Evolutionary conservation across 768 basidiomycete genomes (phyloP), one percentile per base, ranked within the genome.

Genomic region (Grammothele lineata): DNA sequence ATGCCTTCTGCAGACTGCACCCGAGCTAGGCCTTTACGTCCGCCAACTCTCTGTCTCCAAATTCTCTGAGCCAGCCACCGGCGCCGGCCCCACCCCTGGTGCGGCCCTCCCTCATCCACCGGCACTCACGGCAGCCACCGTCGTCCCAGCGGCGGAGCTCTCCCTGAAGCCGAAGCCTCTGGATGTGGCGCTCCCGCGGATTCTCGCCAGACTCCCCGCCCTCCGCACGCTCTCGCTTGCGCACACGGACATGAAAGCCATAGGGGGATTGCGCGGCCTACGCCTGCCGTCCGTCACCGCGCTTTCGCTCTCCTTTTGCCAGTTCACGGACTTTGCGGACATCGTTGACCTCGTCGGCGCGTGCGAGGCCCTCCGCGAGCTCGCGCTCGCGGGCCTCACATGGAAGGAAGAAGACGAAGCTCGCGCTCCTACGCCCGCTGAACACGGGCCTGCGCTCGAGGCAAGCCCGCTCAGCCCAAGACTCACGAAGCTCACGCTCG

Each of bases 221-320:
- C 37, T 57, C 22, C 50, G 48, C 25, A 24, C 48, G 2, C 53
- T 59, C 39, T 50, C 53, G 4, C 37, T 50, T 24, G 39, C 48
- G 7, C 41, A 47, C 26, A 39, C 49, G 21, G 50, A 54, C 33
- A 25, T 51, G 34, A 51, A 45, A 19, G 5, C 30, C 19, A 37
- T 37, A 17, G 26, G 40, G 11, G 39, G 37, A 32, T 24, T 45
- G 23, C 4, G 14, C 7, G 14, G 34, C 4, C 32, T 49, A 5
- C 47, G 35, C 14, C 54, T 53, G 32, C 25, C 52, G 0, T 27
- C 55, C 37, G 51, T 58, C 8, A 49, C 55, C 11, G 44, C 50
- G 18, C 54, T 64, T 41, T 41, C 32, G 17, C 46, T 62, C 18
- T 53, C 57, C 17, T 58, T 53, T 50, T 64, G 62, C 45, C 54